Evolutionary conservation across 1,139 yeast species (phyloP).

Genomic region (Zygosaccharomyces sapae): DNA sequence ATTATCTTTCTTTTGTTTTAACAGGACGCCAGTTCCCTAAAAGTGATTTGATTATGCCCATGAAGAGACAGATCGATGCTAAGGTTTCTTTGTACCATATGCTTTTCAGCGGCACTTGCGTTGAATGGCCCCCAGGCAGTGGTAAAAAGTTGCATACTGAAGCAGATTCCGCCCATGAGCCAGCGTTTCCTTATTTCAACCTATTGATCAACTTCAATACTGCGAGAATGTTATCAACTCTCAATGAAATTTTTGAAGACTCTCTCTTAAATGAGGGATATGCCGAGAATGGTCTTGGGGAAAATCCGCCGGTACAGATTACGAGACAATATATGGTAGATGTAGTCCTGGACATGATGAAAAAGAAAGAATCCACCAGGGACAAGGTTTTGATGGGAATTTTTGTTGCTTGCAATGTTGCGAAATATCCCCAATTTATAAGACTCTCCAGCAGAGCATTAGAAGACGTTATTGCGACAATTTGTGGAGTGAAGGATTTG

Average conservation of each 20-base stretch:
- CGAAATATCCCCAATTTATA: conserved; percentile 76
- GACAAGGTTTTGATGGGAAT: conserved; percentile 47
- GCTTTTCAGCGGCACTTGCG: conserved; percentile 50
- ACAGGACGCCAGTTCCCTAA: conserved; percentile 80
- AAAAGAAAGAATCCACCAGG: conserved; percentile 13
- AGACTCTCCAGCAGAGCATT: conserved; percentile 59
- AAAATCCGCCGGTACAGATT: conserved; percentile 15
- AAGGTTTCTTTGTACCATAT: conserved; percentile 49
- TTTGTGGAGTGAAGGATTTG: conserved; percentile 40
- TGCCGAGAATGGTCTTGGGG: not conserved
- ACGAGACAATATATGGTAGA: conserved; percentile 36
- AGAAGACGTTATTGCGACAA: conserved; percentile 44
- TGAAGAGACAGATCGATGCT: conserved; percentile 34
- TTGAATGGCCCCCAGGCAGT: conserved; percentile 45
- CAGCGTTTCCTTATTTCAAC: conserved; percentile 37
- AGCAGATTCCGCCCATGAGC: conserved; percentile 25
- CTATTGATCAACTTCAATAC: conserved; percentile 27
- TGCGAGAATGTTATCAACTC: conserved; percentile 22
- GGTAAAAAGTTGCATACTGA: conserved; percentile 24
- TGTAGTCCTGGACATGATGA: conserved; percentile 27
- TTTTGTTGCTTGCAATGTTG: conserved; percentile 69
- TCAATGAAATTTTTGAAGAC: conserved; percentile 34
- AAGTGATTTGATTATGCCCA: conserved; percentile 44
- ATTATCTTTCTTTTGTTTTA: conserved; percentile 63
- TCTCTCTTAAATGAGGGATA: conserved; percentile 29